Conservation (phyloP, 1,284 basidiomycete genomes). For the Cutaneotrichosporon dermatis region DNA sequence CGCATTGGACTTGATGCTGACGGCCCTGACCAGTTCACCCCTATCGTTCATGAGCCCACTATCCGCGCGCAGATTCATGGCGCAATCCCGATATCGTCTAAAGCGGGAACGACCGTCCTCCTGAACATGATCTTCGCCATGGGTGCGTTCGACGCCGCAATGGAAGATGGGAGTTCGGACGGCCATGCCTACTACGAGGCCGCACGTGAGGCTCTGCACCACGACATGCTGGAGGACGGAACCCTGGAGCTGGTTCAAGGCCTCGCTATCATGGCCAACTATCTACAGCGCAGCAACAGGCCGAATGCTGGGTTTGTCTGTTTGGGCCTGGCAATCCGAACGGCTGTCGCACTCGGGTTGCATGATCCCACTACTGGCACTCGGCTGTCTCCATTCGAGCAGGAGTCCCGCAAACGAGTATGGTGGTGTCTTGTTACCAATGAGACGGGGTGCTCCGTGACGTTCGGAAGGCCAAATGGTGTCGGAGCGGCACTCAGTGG, state of each 20-base stretch:
- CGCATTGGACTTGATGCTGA: neutral
- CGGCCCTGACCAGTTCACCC: constrained; percentile 17
- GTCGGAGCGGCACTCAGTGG: too few relatives aligned
- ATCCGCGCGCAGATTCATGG: constrained; percentile 26
- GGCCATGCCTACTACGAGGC: constrained; percentile 22
- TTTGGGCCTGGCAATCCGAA: constrained; percentile 21
- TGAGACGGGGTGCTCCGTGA: constrained; percentile 26
- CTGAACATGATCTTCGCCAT: constrained; percentile 33
- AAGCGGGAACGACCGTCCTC: constrained; percentile 15
- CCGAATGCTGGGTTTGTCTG: constrained; percentile 28
- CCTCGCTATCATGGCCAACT: constrained; percentile 31
- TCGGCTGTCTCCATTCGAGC: constrained; percentile 11
- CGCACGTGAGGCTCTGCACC: constrained; percentile 16
- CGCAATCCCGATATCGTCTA: constrained; percentile 22
- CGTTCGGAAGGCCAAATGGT: constrained; percentile 16
- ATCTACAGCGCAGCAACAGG: constrained; percentile 25
- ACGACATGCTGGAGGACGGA: constrained; percentile 26
- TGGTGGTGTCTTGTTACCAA: constrained; percentile 26
- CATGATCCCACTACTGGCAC: constrained; percentile 10
- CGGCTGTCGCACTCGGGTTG: constrained; percentile 23
- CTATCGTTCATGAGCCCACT: constrained; percentile 31
- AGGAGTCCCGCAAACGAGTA: constrained; percentile 20
- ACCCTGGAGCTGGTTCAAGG: constrained; percentile 26
- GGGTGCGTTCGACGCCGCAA: constrained; percentile 23
- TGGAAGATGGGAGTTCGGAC: constrained; percentile 5